Conservation (phyloP, 768 basidiomycete genomes). For the Lactifluus pinguis region DNA sequence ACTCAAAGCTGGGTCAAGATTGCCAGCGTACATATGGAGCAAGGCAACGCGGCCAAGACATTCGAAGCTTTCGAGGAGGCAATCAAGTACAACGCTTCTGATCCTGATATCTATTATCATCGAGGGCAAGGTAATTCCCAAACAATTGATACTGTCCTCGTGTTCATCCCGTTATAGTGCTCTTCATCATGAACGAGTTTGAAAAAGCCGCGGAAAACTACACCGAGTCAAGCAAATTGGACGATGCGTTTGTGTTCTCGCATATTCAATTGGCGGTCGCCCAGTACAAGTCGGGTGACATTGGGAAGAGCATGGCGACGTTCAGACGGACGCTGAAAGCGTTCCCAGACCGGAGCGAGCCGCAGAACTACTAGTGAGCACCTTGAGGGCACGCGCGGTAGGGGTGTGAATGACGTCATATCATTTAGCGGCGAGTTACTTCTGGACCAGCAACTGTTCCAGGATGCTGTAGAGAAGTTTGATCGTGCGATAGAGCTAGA, state of each 20-base stretch:
- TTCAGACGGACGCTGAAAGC: constrained; percentile 78
- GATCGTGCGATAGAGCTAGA: constrained; percentile 88
- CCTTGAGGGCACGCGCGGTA: neutral
- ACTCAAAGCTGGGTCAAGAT: constrained; percentile 95
- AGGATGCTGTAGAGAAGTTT: constrained; percentile 87
- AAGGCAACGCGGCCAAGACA: constrained; percentile 68
- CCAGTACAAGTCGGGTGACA: constrained; percentile 81
- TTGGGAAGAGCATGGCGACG: constrained; percentile 78
- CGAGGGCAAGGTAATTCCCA: constrained; percentile 75
- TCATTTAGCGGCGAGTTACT: constrained; percentile 77
- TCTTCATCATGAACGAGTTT: constrained; percentile 93
- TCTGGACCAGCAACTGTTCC: constrained; percentile 82
- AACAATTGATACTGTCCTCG: neutral
- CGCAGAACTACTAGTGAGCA: constrained; percentile 88
- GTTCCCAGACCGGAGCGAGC: constrained; percentile 84
- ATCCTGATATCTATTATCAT: constrained; percentile 97
- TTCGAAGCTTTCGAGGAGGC: constrained; percentile 91
- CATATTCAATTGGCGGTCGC: constrained; percentile 97
- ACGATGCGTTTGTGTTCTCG: constrained; percentile 86
- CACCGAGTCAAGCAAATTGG: constrained; percentile 79
- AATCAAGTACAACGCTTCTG: constrained; percentile 66
- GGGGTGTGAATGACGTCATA: neutral
- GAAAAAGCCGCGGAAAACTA: constrained; percentile 83
- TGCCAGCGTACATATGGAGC: constrained; percentile 96
- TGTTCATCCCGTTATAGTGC: constrained; percentile 38